phyloP scores from a whole-genome alignment of 1,139 yeast genomes.

The Hyphopichia pseudoburtonii region DNA sequence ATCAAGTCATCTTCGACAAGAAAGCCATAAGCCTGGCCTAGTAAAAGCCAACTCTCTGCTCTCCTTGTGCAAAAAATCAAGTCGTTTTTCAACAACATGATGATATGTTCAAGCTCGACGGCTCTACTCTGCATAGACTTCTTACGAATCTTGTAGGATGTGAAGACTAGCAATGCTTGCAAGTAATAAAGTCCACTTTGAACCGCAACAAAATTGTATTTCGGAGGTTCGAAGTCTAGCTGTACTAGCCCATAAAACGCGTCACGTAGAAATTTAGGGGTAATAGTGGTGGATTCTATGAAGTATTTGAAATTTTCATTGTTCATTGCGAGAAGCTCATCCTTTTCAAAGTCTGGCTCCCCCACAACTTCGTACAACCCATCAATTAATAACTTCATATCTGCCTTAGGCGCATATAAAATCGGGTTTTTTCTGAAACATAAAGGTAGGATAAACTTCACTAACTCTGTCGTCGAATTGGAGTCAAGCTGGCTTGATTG shows the following conservation, averaged over 20 bases:
- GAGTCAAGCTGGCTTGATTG: slow-evolving; percentile 34
- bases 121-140: slow-evolving; percentile 77
- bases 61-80: slow-evolving; percentile 64
- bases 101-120: slow-evolving; percentile 76
- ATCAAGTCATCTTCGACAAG: slow-evolving; percentile 85
- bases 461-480: slow-evolving; percentile 54
- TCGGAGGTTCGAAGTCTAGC: slow-evolving; percentile 29
- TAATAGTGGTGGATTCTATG: slow-evolving; percentile 48
- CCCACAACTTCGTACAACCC: slow-evolving; percentile 72
- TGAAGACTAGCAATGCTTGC: slow-evolving; percentile 67
- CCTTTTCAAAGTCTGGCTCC: slow-evolving; percentile 50
- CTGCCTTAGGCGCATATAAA: slow-evolving; percentile 57
- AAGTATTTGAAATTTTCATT: slow-evolving; percentile 47
- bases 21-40: slow-evolving; percentile 79
- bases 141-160: slow-evolving; percentile 65
- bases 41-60: slow-evolving; percentile 81
- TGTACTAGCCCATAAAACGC: slow-evolving; percentile 57
- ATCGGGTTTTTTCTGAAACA: slow-evolving; percentile 64
- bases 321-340: slow-evolving; percentile 41
- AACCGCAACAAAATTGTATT: slow-evolving; percentile 17
- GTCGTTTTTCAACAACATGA: slow-evolving; percentile 65
- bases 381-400: slow-evolving; percentile 71
- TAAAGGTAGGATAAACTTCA: slow-evolving; percentile 61
- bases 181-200: slow-evolving; percentile 66
- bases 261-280: slow-evolving; percentile 50